phyloP scores from a whole-genome alignment of 148 eudicot genomes.

The Cornus kousa region DNA sequence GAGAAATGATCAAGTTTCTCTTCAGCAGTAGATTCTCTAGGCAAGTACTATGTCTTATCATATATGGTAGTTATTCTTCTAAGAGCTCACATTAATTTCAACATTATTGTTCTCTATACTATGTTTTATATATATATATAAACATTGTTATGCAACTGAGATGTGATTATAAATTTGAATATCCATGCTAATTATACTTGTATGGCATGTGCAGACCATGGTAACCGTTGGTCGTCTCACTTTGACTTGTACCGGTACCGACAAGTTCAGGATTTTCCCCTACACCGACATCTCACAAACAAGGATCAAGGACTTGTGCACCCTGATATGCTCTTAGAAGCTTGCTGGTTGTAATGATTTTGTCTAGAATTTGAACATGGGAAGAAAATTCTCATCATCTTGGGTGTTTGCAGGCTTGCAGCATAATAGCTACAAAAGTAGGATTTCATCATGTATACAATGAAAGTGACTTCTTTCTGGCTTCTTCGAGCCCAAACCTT shows the following conservation, averaged over 20 bases:
- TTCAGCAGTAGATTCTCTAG: not conserved
- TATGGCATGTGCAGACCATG: slow-evolving; percentile 35
- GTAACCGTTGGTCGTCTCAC: slow-evolving; percentile 44
- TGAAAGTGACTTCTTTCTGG: too few relatives aligned
- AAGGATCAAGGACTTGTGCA: slow-evolving; percentile 62
- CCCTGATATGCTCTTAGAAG: slow-evolving; percentile 54
- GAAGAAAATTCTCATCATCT: not conserved
- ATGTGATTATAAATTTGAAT: not conserved
- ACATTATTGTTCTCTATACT: not conserved
- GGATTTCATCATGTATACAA: too few relatives aligned
- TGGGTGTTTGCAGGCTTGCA: too few relatives aligned
- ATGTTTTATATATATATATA: too few relatives aligned
- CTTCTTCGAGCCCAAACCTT: too few relatives aligned
- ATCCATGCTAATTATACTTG: not conserved
- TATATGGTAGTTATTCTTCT: too few relatives aligned
- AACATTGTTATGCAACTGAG: not conserved
- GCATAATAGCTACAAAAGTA: too few relatives aligned
- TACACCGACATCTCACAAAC: slow-evolving; percentile 42
- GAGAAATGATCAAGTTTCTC: not conserved
- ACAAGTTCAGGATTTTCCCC: slow-evolving; percentile 57
- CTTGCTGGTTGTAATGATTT: not conserved
- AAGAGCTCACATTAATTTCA: not conserved
- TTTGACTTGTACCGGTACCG: slow-evolving; percentile 51
- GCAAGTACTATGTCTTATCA: not conserved
- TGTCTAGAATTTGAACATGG: not conserved